A percentile compares a stretch with the other conserved stretches of the same genome.
These are phyloP conservation scores for Discostella stelligeroides DNA, from an alignment of 108 stramenopile species.

Conservation along the genomic window DNA sequence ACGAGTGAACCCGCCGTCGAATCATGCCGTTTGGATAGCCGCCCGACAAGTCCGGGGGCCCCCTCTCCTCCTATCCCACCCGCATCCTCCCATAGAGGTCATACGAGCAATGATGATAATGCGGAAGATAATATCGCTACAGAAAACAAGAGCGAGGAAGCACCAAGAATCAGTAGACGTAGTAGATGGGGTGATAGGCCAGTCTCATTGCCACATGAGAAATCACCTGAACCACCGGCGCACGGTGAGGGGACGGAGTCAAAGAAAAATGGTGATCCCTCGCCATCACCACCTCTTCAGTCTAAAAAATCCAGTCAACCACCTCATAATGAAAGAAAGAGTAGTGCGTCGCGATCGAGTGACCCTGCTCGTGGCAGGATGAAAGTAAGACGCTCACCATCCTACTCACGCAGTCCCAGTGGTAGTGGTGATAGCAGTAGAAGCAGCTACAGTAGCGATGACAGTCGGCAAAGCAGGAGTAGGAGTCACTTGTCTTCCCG, in stretches of 20 bases:
- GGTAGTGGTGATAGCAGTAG: slow-evolving; percentile 16
- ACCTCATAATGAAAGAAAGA: neutral
- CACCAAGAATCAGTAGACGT: neutral
- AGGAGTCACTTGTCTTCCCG: slow-evolving; percentile 9
- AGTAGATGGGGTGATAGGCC: slow-evolving; percentile 10
- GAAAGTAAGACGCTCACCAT: neutral
- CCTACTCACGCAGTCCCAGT: slow-evolving; percentile 26
- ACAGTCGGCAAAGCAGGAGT: slow-evolving; percentile 13
- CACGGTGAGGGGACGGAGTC: neutral
- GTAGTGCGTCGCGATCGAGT: slow-evolving; percentile 14
- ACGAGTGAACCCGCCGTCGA: neutral
- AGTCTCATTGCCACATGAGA: slow-evolving; percentile 3
- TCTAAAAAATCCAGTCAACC: neutral
- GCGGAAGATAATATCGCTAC: neutral
- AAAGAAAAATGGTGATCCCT: neutral
- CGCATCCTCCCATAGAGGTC: neutral
- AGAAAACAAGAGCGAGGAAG: neutral
- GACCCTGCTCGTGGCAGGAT: slow-evolving; percentile 6
- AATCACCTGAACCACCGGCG: neutral
- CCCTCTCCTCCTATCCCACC: slow-evolving; percentile 7
- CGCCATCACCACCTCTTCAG: neutral
- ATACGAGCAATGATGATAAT: neutral
- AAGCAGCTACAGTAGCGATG: slow-evolving; percentile 13
- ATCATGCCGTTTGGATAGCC: neutral
- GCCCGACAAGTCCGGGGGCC: slow-evolving; percentile 3